Evolutionary conservation across 1,284 basidiomycete genomes (phyloP), one percentile per base, ranked within the genome.

Genomic region (Malassezia psittaci): DNA sequence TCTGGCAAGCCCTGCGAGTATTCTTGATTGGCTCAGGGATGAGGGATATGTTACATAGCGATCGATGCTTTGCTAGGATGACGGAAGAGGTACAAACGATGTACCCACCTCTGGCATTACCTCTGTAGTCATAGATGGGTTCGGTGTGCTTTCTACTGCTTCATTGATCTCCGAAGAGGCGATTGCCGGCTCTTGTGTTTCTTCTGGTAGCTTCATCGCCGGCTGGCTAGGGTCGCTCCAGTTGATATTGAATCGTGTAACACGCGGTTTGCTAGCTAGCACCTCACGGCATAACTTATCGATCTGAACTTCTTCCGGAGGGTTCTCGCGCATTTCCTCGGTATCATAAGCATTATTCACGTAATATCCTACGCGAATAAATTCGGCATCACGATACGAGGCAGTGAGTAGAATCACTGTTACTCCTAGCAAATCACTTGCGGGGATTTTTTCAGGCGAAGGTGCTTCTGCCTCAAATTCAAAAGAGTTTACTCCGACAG

Each of bases 281-380:
- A 81, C 80, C 72, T 93, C 89, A 65, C 93, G 81, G 62, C 86
- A 81, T 29, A 98, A 78, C 53, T 83, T 79, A 40, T 63, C 60
- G 33, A 72, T 47, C 53, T 72, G 65, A 36, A 71, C 58, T 33
- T 65, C 53, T n/a, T 68, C 69, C 2, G 70, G 70, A 5, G 70
- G 68, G 44, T 72, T 69, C 52, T 73, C 69, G 10, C 63, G 49
- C 48, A 67, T 36, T 77, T 88, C 88, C 60, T 91, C 87, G 63
- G 86, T 86, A 75, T 96, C 90, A 75, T 96, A 96, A 74, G 96
- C 91, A 46, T 91, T 96, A 75, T 96, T 94, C 77, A 98, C 94
- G 76, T 99, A 99, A 77, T 99, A 98, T 5, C 94, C 93, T 18
- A 99, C 91, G 39, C 93, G 83, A 37, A 99, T 93, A 76, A 99